phyloP scores from a whole-genome alignment of 345 rosid species.

The Arabidopsis thaliana region TAIR10.1 NC_003075.7:17430501-17431000 shows the following conservation, averaged over 20 bases:
- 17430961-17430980: constrained; percentile 65
- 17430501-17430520: constrained; percentile 52
- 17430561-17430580: constrained; percentile 52
- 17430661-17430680: constrained; percentile 11
- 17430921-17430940: constrained; percentile 37
- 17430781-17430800: constrained; percentile 5
- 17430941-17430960: constrained; percentile 47
- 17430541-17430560: constrained; percentile 46
- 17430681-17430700: constrained; percentile 37
- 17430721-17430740: not conserved
- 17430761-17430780: not conserved
- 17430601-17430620: constrained; percentile 67
- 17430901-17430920: constrained; percentile 49
- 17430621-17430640: constrained; percentile 42
- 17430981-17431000: constrained; percentile 82
- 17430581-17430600: constrained; percentile 97
- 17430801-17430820: not conserved
- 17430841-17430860: constrained; percentile 62
- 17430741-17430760: not conserved
- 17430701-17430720: constrained; percentile 10
- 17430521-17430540: constrained; percentile 45
- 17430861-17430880: constrained; percentile 57
- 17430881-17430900: constrained; percentile 68
- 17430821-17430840: not conserved
- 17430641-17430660: constrained; percentile 66